These are phyloP conservation scores for Beauveria scarabaeidicola DNA, from an alignment of 2,329 filamentous ascomycete species.

Conservation along the genomic window DNA sequence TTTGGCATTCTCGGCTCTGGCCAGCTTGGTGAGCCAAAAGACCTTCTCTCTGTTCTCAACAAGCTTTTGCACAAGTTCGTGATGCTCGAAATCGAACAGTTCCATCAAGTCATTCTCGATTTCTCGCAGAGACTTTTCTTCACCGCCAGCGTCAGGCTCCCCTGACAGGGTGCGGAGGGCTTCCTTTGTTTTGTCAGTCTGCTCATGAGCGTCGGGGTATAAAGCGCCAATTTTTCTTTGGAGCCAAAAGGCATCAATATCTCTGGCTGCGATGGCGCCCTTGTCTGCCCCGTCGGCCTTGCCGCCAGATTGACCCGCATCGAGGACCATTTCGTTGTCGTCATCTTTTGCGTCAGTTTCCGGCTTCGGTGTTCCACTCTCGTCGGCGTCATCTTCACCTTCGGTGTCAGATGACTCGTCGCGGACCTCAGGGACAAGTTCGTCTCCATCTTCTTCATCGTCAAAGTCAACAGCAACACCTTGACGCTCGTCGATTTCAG, in stretches of 20 bases:
- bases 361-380: slow-evolving; percentile 41
- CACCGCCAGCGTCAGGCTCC: slow-evolving; percentile 59
- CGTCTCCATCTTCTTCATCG: slow-evolving; percentile 74
- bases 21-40: slow-evolving; percentile 87
- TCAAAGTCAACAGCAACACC: slow-evolving; percentile 96
- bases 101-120: slow-evolving; percentile 99
- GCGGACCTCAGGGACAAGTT: slow-evolving; percentile 73
- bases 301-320: slow-evolving; percentile 48
- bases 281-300: slow-evolving; percentile 43
- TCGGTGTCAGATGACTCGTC: slow-evolving; percentile 82
- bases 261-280: slow-evolving; percentile 66
- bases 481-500: slow-evolving; percentile 85
- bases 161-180: slow-evolving; percentile 78
- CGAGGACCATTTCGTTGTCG: slow-evolving; percentile 80
- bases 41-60: slow-evolving; percentile 90
- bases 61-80: slow-evolving; percentile 83
- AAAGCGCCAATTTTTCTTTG: slow-evolving; percentile 84
- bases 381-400: slow-evolving; percentile 54
- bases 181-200: slow-evolving; percentile 84
- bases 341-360: slow-evolving; percentile 48
- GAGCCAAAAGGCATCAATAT: slow-evolving; percentile 96
- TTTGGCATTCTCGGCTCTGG: slow-evolving; percentile 70
- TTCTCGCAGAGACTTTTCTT: slow-evolving; percentile 79
- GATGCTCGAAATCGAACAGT: slow-evolving; percentile 93
- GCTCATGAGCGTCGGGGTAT: slow-evolving; percentile 85